Conservation (phyloP, 2,329 filamentous ascomycete genomes). For the Teratosphaeria pseudoeucalypti region DNA sequence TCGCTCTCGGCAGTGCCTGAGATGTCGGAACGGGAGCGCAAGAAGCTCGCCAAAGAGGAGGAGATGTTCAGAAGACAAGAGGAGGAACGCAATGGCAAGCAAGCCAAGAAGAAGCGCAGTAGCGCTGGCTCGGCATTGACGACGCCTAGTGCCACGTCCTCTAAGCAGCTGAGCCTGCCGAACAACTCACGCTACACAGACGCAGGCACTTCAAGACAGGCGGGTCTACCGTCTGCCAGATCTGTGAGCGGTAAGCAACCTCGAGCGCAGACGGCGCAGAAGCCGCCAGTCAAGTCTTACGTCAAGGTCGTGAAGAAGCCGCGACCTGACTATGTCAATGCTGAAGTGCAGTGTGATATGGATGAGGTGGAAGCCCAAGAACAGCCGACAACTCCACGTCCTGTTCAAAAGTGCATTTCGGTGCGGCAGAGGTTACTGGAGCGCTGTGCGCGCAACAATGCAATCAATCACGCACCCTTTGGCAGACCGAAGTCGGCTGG, state of each 20-base stretch:
- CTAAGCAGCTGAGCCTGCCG: conserved; percentile 30
- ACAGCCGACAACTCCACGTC: conserved; percentile 6
- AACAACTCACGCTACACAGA: conserved; percentile 18
- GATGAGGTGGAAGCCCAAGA: conserved; percentile 21
- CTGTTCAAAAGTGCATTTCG: conserved; percentile 17
- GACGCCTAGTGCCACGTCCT: conserved; percentile 36
- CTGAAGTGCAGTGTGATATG: conserved; percentile 24
- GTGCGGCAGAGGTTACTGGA: conserved; percentile 23
- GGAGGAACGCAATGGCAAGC: conserved; percentile 42
- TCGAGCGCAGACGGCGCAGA: conserved; percentile 7
- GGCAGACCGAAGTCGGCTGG: neutral
- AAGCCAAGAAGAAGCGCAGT: conserved; percentile 46
- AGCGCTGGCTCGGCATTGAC: conserved; percentile 44
- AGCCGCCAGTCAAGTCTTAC: conserved; percentile 6
- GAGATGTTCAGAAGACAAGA: conserved; percentile 53
- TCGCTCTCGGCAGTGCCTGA: conserved; percentile 32
- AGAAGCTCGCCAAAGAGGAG: conserved; percentile 53
- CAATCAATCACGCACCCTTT: conserved; percentile 2
- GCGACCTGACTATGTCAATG: conserved; percentile 21
- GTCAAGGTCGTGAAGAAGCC: conserved; percentile 11
- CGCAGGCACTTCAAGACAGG: conserved; percentile 17
- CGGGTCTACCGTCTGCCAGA: conserved; percentile 12
- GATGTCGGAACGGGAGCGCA: conserved; percentile 51
- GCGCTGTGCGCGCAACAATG: conserved; percentile 24
- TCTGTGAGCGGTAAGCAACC: conserved; percentile 9